phyloP scores from a whole-genome alignment of 352 stramenopile species.

The Phytophthora citricola region DNA sequence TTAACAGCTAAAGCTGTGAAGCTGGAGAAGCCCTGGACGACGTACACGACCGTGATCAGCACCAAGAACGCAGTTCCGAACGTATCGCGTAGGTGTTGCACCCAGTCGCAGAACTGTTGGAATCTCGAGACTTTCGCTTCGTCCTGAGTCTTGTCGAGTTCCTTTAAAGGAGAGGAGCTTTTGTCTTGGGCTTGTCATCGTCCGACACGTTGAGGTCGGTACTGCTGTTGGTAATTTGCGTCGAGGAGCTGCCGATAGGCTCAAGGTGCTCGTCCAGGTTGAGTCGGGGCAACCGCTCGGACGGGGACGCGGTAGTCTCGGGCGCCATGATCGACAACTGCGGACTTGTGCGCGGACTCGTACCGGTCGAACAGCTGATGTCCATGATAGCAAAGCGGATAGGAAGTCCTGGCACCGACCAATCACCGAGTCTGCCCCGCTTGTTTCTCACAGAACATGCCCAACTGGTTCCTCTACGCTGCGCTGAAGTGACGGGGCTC shows the following conservation, averaged over 20 bases:
- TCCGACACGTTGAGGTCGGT: constrained; percentile 4
- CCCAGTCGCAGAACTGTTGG: constrained; percentile 57
- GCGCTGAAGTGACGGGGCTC: not conserved
- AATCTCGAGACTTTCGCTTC: constrained; percentile 19
- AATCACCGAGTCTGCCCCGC: constrained; percentile 19
- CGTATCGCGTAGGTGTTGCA: constrained; percentile 58
- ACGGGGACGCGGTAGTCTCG: constrained; percentile 15
- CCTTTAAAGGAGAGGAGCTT: constrained; percentile 11
- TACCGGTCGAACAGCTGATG: constrained; percentile 15
- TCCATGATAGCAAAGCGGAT: constrained; percentile 33
- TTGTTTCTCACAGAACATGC: constrained; percentile 5
- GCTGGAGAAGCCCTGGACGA: constrained; percentile 94
- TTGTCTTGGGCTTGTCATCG: constrained; percentile 14
- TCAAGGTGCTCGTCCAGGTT: constrained; percentile 27
- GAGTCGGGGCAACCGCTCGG: constrained; percentile 27
- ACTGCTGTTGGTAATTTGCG: constrained; percentile 1
- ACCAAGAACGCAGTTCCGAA: constrained; percentile 78
- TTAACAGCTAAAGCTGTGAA: constrained; percentile 93
- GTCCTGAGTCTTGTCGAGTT: constrained; percentile 17
- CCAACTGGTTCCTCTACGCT: constrained; percentile 1
- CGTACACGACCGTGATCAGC: constrained; percentile 89
- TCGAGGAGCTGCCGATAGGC: constrained; percentile 5
- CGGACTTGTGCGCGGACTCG: constrained; percentile 4
- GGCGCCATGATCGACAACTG: constrained; percentile 24
- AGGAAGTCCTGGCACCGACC: constrained; percentile 13